Evolutionary conservation across 2,329 filamentous ascomycete genomes (phyloP).

Genomic region (Aspergillus sp.): DNA sequence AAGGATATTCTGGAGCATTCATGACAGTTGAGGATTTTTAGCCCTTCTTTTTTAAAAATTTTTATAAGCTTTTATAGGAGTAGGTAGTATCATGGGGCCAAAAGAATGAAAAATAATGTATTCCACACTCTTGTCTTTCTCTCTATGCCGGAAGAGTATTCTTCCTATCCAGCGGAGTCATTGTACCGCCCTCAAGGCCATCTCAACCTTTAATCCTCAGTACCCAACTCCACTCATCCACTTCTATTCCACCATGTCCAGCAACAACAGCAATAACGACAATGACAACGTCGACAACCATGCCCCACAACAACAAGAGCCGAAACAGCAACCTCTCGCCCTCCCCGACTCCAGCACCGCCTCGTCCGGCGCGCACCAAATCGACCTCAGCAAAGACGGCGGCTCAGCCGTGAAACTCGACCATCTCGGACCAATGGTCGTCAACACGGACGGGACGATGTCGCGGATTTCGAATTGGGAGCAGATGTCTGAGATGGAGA

Average conservation of each 20-base stretch:
- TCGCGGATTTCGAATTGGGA: constrained; percentile 66
- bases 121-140: too few relatives aligned
- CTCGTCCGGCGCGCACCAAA: constrained; percentile 63
- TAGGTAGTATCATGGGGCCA: too few relatives aligned
- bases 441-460: constrained; percentile 63
- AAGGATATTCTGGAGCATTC: too few relatives aligned
- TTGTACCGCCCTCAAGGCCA: constrained; percentile 3
- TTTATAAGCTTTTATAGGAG: too few relatives aligned
- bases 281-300: not conserved
- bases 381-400: constrained; percentile 49
- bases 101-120: too few relatives aligned
- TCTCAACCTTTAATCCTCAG: constrained; percentile 17
- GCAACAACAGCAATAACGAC: constrained; percentile 5
- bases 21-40: too few relatives aligned
- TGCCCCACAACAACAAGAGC: constrained; percentile 1
- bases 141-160: too few relatives aligned
- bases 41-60: too few relatives aligned
- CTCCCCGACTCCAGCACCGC: constrained; percentile 66
- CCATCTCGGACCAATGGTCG: constrained; percentile 63
- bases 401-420: constrained; percentile 51
- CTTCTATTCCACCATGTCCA: constrained; percentile 4
- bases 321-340: constrained; percentile 45
- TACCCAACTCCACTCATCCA: constrained; percentile 12
- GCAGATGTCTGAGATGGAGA: constrained; percentile 61
- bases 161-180: too few relatives aligned